A percentile compares a stretch with the other conserved stretches of the same genome.
phyloP scores from a whole-genome alignment of 2,329 filamentous ascomycete species.

The Cercospora nicotianae region DNA sequence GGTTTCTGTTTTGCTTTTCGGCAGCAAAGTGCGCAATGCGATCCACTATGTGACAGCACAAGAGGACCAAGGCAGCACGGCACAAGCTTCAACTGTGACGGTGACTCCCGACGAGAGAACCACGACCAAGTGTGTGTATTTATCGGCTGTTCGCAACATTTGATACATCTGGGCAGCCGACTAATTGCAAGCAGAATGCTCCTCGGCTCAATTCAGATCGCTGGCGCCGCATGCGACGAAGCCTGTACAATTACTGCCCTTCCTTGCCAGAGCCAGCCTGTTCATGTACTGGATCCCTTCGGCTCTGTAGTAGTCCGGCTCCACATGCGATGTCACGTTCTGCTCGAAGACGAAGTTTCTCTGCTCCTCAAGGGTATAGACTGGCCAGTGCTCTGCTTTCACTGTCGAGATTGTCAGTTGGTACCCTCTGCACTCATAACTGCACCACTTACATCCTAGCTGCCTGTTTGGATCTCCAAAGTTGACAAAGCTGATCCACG shows the following conservation, averaged over 20 bases:
- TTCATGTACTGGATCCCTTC: constrained; percentile 44
- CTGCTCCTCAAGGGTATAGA: constrained; percentile 45
- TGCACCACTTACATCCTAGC: constrained; percentile 26
- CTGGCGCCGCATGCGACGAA: constrained; percentile 28
- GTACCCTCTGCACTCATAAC: neutral
- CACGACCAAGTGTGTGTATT: neutral
- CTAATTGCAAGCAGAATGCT: neutral
- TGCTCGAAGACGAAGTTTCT: constrained; percentile 54
- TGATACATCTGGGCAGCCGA: neutral
- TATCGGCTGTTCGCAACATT: neutral
- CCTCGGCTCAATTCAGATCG: neutral
- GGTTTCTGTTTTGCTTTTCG: no score
- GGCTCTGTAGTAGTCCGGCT: constrained; percentile 49
- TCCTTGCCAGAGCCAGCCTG: constrained; percentile 29
- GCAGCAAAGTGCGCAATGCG: neutral
- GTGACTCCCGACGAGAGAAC: neutral
- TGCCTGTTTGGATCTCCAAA: constrained; percentile 45
- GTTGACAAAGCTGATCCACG: constrained; percentile 55
- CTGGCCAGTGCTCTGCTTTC: constrained; percentile 44
- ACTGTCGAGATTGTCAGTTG: constrained; percentile 21
- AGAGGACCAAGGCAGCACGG: no score
- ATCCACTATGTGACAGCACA: neutral
- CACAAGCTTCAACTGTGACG: neutral
- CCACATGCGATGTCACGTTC: constrained; percentile 42
- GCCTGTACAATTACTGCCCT: constrained; percentile 27